phyloP scores from a whole-genome alignment of 2,329 filamentous ascomycete genomes.

The Triangularia setosa region DNA sequence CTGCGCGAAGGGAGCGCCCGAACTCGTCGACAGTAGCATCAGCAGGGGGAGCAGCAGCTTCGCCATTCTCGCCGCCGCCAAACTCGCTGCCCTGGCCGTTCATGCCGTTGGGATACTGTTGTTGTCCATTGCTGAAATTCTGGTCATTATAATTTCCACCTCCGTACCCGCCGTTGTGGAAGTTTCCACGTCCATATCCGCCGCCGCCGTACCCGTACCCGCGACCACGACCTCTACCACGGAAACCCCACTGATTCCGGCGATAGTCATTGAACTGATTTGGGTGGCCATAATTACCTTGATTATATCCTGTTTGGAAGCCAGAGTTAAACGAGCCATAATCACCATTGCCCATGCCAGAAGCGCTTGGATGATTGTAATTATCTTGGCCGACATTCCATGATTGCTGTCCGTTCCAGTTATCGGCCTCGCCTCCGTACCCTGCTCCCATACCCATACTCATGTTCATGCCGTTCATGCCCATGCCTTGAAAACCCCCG shows the following conservation, averaged over 20 bases:
- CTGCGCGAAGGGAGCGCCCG: constrained; percentile 28
- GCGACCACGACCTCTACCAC: constrained; percentile 62
- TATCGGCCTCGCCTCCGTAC: constrained; percentile 67
- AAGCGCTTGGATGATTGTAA: constrained; percentile 81
- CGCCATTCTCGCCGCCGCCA: constrained; percentile 12
- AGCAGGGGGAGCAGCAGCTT: constrained; percentile 18
- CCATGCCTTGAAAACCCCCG: constrained; percentile 73
- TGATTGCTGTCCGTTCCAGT: constrained; percentile 76
- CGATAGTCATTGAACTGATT: constrained; percentile 76
- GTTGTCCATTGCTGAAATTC: constrained; percentile 24
- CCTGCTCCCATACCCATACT: constrained; percentile 67
- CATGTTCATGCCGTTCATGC: constrained; percentile 71
- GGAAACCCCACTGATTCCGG: constrained; percentile 62
- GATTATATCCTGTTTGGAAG: constrained; percentile 73
- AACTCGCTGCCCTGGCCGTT: constrained; percentile 18
- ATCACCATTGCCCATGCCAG: constrained; percentile 76
- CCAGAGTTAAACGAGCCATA: constrained; percentile 75
- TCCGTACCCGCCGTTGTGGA: constrained; percentile 32
- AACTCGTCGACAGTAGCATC: constrained; percentile 32
- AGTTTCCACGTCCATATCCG: constrained; percentile 39
- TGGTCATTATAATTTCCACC: constrained; percentile 29
- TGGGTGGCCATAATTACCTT: constrained; percentile 78
- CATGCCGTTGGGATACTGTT: constrained; percentile 22
- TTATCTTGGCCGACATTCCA: constrained; percentile 86
- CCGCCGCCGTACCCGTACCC: constrained; percentile 40